Conservation (phyloP, 1,139 yeast genomes). For the Suhomyces bolitotheri region DNA sequence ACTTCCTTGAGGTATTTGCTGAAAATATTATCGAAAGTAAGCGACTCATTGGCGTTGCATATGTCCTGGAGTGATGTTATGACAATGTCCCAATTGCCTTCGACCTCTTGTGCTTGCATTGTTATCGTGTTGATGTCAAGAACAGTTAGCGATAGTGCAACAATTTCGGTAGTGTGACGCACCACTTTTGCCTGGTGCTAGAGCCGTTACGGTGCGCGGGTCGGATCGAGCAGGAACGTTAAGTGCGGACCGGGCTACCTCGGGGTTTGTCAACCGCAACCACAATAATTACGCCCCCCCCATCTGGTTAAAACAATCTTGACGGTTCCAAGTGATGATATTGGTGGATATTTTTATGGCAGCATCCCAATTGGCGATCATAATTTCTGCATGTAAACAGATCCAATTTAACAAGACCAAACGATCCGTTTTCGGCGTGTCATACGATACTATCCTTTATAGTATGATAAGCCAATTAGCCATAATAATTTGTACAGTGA, state of each 20-base stretch:
- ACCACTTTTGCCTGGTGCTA: too few relatives aligned
- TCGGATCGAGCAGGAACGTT: too few relatives aligned
- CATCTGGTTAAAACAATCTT: too few relatives aligned
- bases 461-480: slow-evolving; percentile 16
- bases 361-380: slow-evolving; percentile 3
- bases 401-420: slow-evolving; percentile 20
- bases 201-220: too few relatives aligned
- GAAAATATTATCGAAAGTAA: slow-evolving; percentile 50
- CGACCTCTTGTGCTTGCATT: slow-evolving; percentile 8
- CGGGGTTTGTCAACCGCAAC: too few relatives aligned
- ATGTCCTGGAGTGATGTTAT: slow-evolving; percentile 67
- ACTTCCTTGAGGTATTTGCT: slow-evolving; percentile 26
- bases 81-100: slow-evolving; percentile 68
- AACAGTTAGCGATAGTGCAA: too few relatives aligned
- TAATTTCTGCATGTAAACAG: slow-evolving; percentile 16
- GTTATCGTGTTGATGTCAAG: too few relatives aligned
- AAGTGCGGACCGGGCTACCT: too few relatives aligned
- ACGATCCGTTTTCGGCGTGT: slow-evolving; percentile 29
- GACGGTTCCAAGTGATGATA: too few relatives aligned
- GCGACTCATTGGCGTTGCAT: slow-evolving; percentile 58
- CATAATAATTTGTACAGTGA: slow-evolving; percentile 16
- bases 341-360: slow-evolving; percentile 7
- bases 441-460: slow-evolving; percentile 28
- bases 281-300: too few relatives aligned
- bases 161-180: too few relatives aligned